Evolutionary conservation across 441 rosid genomes (phyloP).

Genomic region (Melastoma candidum): DNA sequence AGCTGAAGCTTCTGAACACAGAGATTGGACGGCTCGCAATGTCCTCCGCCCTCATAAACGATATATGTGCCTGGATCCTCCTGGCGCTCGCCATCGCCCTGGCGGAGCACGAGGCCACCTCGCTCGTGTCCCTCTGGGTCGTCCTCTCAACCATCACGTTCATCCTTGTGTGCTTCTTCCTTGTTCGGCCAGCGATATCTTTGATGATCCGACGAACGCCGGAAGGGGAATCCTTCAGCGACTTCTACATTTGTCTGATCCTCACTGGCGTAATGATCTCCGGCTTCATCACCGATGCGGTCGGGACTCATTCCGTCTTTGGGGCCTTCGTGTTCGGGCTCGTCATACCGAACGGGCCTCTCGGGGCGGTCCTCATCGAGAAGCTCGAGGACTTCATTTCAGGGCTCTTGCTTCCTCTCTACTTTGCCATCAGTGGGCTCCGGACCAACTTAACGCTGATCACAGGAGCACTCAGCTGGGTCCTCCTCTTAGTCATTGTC

Average conservation of each 20-base stretch:
- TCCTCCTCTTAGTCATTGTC: slow-evolving; percentile 30
- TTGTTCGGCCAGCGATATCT: slow-evolving; percentile 52
- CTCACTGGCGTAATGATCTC: slow-evolving; percentile 94
- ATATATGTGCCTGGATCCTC: slow-evolving; percentile 85
- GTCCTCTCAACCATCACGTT: slow-evolving; percentile 49
- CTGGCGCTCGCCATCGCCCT: slow-evolving; percentile 74
- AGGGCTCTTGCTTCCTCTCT: slow-evolving; percentile 83
- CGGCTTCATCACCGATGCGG: slow-evolving; percentile 84
- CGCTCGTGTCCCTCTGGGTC: slow-evolving; percentile 69
- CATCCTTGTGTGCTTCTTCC: slow-evolving; percentile 39
- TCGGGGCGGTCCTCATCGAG: slow-evolving; percentile 76
- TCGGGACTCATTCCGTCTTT: slow-evolving; percentile 92
- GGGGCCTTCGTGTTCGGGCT: slow-evolving; percentile 95
- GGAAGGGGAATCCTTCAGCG: slow-evolving; percentile 79
- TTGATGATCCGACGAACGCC: slow-evolving; percentile 77
- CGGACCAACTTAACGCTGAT: slow-evolving; percentile 51
- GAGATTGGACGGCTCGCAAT: slow-evolving; percentile 80
- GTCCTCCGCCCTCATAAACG: slow-evolving; percentile 90
- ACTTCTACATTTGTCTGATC: slow-evolving; percentile 70
- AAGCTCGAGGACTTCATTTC: slow-evolving; percentile 92
- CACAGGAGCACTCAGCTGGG: slow-evolving; percentile 44
- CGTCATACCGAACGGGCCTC: slow-evolving; percentile 84
- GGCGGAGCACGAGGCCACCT: slow-evolving; percentile 45
- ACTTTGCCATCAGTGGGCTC: slow-evolving; percentile 89
- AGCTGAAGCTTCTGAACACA: slow-evolving; percentile 76